Percentiles rank a stretch among this genome's conserved stretches.
These are phyloP conservation scores for Aspergillus bertholletiae DNA, from an alignment of 495 filamentous ascomycete genomes.

Conservation along the genomic window DNA sequence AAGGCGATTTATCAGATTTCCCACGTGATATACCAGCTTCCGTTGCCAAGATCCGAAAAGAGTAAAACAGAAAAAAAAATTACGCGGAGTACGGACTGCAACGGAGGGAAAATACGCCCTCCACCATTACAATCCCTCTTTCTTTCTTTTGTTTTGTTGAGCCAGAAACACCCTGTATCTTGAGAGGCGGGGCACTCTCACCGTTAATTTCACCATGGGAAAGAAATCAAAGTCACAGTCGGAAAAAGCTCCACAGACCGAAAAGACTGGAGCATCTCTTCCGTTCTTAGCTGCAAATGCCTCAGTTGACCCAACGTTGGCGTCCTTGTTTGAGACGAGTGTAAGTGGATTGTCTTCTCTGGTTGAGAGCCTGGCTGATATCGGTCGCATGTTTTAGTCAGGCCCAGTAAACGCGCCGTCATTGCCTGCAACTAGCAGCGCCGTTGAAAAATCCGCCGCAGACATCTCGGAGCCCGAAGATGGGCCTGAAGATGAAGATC, in stretches of 20 bases:
- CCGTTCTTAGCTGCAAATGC: constrained; percentile 36
- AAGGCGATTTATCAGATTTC: neutral
- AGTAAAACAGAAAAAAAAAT: constrained; percentile 26
- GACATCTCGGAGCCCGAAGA: constrained; percentile 31
- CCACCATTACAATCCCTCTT: neutral
- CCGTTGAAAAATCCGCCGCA: constrained; percentile 18
- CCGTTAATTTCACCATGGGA: constrained; percentile 28
- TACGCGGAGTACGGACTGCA: constrained; percentile 2
- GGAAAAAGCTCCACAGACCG: constrained; percentile 14
- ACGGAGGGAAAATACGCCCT: neutral
- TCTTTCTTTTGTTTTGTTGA: neutral
- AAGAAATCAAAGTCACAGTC: constrained; percentile 40
- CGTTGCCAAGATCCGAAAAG: constrained; percentile 30
- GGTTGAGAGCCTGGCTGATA: neutral
- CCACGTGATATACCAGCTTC: constrained; percentile 25
- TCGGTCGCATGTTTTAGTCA: constrained; percentile 43
- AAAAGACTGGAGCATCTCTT: constrained; percentile 15
- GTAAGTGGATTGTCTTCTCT: constrained; percentile 49
- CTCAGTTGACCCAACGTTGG: constrained; percentile 68
- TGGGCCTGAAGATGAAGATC: constrained; percentile 38
- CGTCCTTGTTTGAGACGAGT: constrained; percentile 77
- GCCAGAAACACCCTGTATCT: neutral
- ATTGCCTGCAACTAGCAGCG: constrained; percentile 34
- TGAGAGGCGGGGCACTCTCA: neutral
- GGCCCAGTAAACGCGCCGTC: constrained; percentile 62